Percentiles rank a stretch among this genome's conserved stretches.
Evolutionary conservation across 2,329 filamentous ascomycete genomes (phyloP).

Genomic region (Magnaporthiopsis poae): DNA sequence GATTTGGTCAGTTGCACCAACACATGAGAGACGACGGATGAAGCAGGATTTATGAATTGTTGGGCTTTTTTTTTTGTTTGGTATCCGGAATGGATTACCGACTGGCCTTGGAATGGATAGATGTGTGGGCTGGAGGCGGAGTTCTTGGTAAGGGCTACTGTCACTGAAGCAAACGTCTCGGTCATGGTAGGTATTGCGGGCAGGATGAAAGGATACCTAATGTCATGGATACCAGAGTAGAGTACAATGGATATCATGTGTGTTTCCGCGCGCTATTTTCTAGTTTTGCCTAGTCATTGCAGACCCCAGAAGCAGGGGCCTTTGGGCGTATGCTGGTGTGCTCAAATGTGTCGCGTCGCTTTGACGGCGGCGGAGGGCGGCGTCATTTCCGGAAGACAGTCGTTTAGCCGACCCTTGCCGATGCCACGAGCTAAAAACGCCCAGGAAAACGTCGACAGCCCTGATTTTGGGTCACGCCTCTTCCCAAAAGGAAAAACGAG

Average conservation of each 20-base stretch:
- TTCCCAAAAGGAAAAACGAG: neutral
- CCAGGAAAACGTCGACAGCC: neutral
- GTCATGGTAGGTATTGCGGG: neutral
- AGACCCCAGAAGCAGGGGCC: too few species aligned
- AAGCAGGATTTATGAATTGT: slow-evolving; percentile 6
- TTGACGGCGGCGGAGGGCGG: too few species aligned
- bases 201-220: neutral
- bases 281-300: neutral
- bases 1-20: neutral
- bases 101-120: neutral
- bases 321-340: too few species aligned
- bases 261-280: neutral
- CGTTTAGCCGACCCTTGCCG: neutral
- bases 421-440: neutral
- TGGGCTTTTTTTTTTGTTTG: slow-evolving; percentile 1
- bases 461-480: neutral
- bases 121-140: neutral
- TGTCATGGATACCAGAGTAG: neutral
- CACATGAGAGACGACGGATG: slow-evolving; percentile 7
- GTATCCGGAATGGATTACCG: neutral
- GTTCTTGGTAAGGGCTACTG: neutral
- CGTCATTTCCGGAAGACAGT: neutral
- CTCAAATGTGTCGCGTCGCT: too few species aligned
- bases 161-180: neutral
- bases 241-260: neutral